Evolutionary conservation across 2,329 filamentous ascomycete species (phyloP).

Genomic region (Cladophialophora exuberans): DNA sequence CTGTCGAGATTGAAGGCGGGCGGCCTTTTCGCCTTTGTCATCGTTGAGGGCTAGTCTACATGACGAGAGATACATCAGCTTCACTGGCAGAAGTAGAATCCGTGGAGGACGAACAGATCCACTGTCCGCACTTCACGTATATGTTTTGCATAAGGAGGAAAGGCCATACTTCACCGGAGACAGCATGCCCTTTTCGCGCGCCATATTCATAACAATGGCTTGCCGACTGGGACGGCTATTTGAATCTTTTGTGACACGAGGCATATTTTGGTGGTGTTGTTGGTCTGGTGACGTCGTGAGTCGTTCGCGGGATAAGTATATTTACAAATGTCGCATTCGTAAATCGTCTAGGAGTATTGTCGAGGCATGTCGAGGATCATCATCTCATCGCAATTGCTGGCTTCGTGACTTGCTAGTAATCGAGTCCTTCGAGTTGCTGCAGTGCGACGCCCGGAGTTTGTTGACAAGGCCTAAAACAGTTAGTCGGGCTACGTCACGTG

Average conservation of each 20-base stretch:
- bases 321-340: too few species aligned
- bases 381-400: too few species aligned
- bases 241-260: constrained; percentile 24
- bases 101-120: neutral
- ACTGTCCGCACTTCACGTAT: too few species aligned
- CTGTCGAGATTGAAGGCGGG: constrained; percentile 82
- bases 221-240: constrained; percentile 20
- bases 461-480: too few species aligned
- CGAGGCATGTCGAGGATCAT: too few species aligned
- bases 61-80: neutral
- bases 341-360: too few species aligned
- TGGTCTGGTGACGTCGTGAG: neutral
- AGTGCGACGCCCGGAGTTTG: too few species aligned
- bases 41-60: constrained; percentile 91
- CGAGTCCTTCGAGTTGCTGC: too few species aligned
- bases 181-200: constrained; percentile 41
- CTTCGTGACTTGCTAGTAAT: too few species aligned
- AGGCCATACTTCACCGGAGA: constrained; percentile 55
- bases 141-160: neutral
- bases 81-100: neutral
- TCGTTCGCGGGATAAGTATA: too few species aligned
- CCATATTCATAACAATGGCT: constrained; percentile 30
- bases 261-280: constrained; percentile 17
- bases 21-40: constrained; percentile 88
- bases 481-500: too few species aligned